Evolutionary conservation across 768 basidiomycete genomes (phyloP).

Genomic region (Mycena leptocephala): DNA sequence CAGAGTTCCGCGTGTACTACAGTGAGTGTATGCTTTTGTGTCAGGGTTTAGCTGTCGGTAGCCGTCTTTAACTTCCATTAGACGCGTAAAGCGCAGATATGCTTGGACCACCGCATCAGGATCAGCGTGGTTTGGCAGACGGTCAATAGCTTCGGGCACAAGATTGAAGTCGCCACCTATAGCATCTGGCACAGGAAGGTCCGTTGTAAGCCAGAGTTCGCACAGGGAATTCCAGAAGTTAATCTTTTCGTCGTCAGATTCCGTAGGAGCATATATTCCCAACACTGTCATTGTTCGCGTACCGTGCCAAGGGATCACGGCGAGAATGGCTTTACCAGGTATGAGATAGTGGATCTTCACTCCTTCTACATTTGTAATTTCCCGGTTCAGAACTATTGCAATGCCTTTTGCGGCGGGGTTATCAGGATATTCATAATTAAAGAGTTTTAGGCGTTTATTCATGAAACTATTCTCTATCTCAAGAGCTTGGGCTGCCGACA

Average conservation of each 20-base stretch:
- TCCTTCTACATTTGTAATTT: too few relatives aligned
- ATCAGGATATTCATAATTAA: too few relatives aligned
- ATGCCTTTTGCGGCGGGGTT: too few relatives aligned
- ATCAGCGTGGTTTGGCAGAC: background rate
- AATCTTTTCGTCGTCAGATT: background rate
- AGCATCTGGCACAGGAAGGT: background rate
- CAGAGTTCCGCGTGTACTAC: background rate
- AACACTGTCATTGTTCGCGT: slow-evolving; percentile 21
- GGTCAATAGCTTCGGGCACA: slow-evolving; percentile 11
- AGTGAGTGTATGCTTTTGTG: background rate
- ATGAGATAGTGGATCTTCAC: too few relatives aligned
- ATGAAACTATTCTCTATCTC: background rate
- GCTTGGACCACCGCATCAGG: background rate
- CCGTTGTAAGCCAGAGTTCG: slow-evolving; percentile 5
- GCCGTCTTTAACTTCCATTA: too few relatives aligned
- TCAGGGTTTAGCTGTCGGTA: background rate
- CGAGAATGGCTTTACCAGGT: slow-evolving; percentile 18
- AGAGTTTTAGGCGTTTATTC: background rate
- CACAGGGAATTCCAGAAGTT: slow-evolving; percentile 34
- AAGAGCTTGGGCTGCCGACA: background rate
- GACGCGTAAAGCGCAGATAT: background rate
- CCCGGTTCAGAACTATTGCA: too few relatives aligned
- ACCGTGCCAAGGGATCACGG: slow-evolving; percentile 7
- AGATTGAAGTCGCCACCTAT: slow-evolving; percentile 45
- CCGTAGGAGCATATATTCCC: slow-evolving; percentile 42